Base-by-base conservation (phyloP, 2,329 filamentous ascomycete genomes). In the Diaporthe citri region DNA sequence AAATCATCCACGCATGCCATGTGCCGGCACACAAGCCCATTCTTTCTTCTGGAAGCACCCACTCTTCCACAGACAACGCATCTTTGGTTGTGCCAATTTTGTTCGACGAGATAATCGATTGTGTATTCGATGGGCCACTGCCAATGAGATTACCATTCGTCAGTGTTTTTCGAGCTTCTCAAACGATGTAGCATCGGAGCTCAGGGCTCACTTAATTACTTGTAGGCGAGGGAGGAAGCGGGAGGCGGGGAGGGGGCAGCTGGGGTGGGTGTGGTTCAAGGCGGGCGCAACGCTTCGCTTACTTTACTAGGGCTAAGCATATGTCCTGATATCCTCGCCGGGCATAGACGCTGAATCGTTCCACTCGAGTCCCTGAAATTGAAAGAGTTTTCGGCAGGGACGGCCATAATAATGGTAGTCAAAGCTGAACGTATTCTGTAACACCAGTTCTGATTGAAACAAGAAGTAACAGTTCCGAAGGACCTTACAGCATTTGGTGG, bases 11-110 rank as follows among this genome's bases (percentile, higher is more conserved):
- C 10, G 17, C 60, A 64, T 48, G 2, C 17, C 17, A 1, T 0
- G 9, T 20, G 12, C 4, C 0, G 17, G 28, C 60, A 64, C 12
- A 1, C 0, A 3, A 1, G 2, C 4, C 13, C n/a, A 4, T n/a
- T 15, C 2, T 12, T 12, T 3, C 25, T 28, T 5, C 15, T 43
- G n/a, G 7, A 28, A 28, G 9, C 7, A 6, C 59, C 59, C 2
- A 28, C 1, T 10, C 3, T 15, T 2, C 2, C 2, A 9, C 59
- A 62, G 7, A 28, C 7, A 3, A n/a, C 59, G 39, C 59, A 62
- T 20, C 15, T 31, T 4, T 12, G 0, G 39, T 62, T 6, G 2
- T 62, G n/a, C n/a, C 25, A 62, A 2, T 17, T 12, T 13, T 62
- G 59, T 39, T 1, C 20, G 10, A 62, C 15, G 6, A 43, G 7